Evolutionary conservation across 2,329 filamentous ascomycete species (phyloP), one percentile per base, ranked within the genome.

Genomic region (Sporothrix sp.): DNA sequence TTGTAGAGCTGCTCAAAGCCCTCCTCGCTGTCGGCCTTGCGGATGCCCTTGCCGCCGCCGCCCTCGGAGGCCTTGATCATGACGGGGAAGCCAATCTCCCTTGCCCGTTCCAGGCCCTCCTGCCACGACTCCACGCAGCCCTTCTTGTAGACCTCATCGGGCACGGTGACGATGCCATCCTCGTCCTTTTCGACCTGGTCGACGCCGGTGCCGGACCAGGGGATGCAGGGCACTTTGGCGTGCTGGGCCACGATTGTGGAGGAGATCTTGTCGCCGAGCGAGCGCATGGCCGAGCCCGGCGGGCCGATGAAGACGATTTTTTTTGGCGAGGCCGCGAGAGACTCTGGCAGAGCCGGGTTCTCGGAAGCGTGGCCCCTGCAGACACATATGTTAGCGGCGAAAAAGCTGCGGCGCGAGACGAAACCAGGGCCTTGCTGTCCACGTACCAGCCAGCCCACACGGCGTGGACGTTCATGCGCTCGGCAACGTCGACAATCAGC

Each of bases 11-110:
- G 75, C 64, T 85, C 77, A 62, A 98, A 98, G 56, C 85, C 82
- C 37, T 91, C 84, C 66, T 95, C 90, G 55, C 75, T 75, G 55
- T 87, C 76, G 59, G 93, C 93, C 73, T 97, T 96, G 66, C 94
- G 88, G 65, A 98, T 98, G 78, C 93, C 93, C 76, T 98, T 98
- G 66, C 93, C 93, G 72, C 93, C 93, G 73, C 93, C 93, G 72
- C 93, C 93, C 74, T 98, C 93, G 3, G 93, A 97, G n/a, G 93
- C 93, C 76, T 98, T 98, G 68, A 98, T 88, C 93, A 98, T 98
- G 74, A 98, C 86, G 14, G 93, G 93, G 74, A 98, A 98, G 59
- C 93, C 93, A 66, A 98, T 98, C 63, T 87, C 78, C 66, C 79
- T 82, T 53, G 93, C 93, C 64, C 85, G 89, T 63, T 79, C 72